Base-by-base conservation (phyloP, 164 flowering plant species). In the Cinnamomum chago region DNA sequence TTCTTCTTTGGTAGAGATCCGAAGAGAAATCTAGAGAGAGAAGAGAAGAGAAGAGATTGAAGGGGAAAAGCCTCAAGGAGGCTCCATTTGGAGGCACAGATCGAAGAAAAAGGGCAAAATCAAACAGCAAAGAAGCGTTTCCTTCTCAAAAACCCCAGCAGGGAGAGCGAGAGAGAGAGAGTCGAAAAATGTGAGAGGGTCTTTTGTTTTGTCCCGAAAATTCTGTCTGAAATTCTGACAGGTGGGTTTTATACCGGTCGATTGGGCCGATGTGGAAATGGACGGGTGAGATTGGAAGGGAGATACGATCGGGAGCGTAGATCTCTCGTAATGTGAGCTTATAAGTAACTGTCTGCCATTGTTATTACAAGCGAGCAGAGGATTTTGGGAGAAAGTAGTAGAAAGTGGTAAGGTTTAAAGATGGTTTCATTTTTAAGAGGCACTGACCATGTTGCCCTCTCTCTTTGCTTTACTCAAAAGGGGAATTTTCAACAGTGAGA, bases 151-250 rank as follows among this genome's bases (percentile, higher is more conserved):
- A 72, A 17, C 20, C 35, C 9, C 30, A 55, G 22, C 47, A 3
- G 17, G 3, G 71, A 1, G 28, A 2, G 55, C 22, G 71, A 18
- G 72, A 24, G 25, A 24, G 0, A 24, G 25, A 0, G 25, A 24
- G 25, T 24, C 0, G 25, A 24, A 24, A 24, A 20, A 15, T 22
- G 72, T 51, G 33, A 70, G 18, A 51, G 64, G 24, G 40, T 35
- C 62, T 58, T 70, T 58, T 27, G 72, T 55, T 70, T 58, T 27
- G 72, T 55, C 51, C 55, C 51, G 62, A 52, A 70, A 25, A 51
- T 72, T 72, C 73, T 72, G 27, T 30, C 50, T 22, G 27, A n/a
- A 72, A 17, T 33, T 18, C 65, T 15, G 50, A 28, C 40, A 33
- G 50, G 5, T 24, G 65, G 50, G 23, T 30, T 71, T 55, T 71